Evolutionary conservation across 257 asterid genomes (phyloP), one percentile per base, ranked within the genome.

Genomic region (Craterostigma plantagineum): DNA sequence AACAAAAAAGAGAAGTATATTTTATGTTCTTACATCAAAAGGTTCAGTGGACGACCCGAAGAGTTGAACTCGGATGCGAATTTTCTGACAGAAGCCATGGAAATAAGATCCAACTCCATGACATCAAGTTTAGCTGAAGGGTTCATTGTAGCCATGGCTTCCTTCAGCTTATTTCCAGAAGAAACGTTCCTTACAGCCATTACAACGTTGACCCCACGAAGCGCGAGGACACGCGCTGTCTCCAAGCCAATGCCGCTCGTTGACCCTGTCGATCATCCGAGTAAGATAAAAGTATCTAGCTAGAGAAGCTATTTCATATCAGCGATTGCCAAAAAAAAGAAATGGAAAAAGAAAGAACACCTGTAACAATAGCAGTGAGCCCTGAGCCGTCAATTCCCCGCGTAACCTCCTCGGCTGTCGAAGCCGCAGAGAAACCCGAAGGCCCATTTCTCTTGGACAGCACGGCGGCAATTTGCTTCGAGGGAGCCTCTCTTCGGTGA

Each of bases 161-260:
- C 76, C 57, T 52, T 71, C 37, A 66, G 75, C 60, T 71, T 27
- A n/a, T 67, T 53, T 9, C 92, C 95, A 0, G 79, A 63, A 51
- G 52, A 53, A 63, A 67, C 42, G 42, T 81, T 76, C 51, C 97
- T 64, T 11, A 73, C 73, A 1, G 70, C 93, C 93, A 86, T 75
- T 39, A 78, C 67, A 2, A 81, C 97, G 50, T 62, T 59, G 13
- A 65, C 84, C 1, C 97, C 97, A 1, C 90, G 91, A 56, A 75
- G 42, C 0, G 95, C 95, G 40, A 81, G 93, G 58, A 78, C 92
- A 34, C 95, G 91, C 3, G 93, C 57, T 3, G 95, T 81, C 60
- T 86, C 97, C 13, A 79, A 39, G 14, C 97, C 97, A 39, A 86
- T 81, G 27, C 97, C 95, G 43, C 94, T 78, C 8, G 93, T 69